phyloP scores from a whole-genome alignment of 2,329 filamentous ascomycete genomes.

The Colletotrichum plurivorum region DNA sequence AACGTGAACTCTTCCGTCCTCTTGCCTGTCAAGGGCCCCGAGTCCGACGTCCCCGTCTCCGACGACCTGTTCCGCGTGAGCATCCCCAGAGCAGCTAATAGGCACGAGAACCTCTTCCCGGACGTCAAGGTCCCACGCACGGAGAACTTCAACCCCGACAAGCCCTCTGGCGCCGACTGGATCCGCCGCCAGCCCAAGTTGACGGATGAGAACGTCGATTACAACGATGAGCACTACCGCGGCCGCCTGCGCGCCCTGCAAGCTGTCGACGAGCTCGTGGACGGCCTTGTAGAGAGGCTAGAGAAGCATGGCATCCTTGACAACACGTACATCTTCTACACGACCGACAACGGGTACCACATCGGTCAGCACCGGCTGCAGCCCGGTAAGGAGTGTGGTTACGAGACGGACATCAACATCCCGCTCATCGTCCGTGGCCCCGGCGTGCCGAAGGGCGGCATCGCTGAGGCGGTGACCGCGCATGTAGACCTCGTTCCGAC shows the following conservation, averaged over 20 bases:
- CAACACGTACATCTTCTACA: conserved; percentile 67
- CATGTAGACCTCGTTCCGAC: conserved; percentile 71
- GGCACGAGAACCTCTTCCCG: conserved; percentile 73
- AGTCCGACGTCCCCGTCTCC: conserved; percentile 65
- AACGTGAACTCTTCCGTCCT: conserved; percentile 46
- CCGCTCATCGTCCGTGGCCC: conserved; percentile 66
- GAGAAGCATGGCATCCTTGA: conserved; percentile 51
- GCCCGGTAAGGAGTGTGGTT: conserved; percentile 66
- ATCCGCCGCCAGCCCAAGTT: conserved; percentile 54
- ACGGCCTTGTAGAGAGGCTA: conserved; percentile 52
- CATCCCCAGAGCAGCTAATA: conserved; percentile 55
- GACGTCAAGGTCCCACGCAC: conserved; percentile 73
- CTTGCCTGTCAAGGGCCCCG: conserved; percentile 72
- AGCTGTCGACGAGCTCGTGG: conserved; percentile 62
- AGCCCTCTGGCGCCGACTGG: conserved; percentile 60
- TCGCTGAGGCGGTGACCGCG: conserved; percentile 58
- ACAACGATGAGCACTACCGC: conserved; percentile 57
- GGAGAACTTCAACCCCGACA: conserved; percentile 74
- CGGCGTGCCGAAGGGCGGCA: conserved; percentile 55
- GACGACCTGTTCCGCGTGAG: conserved; percentile 58
- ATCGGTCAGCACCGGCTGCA: conserved; percentile 66
- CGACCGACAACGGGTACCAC: conserved; percentile 68
- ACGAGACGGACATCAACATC: conserved; percentile 66
- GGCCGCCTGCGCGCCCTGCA: conserved; percentile 59
- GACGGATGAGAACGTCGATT: conserved; percentile 49